phyloP scores from a whole-genome alignment of 805 yeast genomes.

The Yarrowia osloensis region DNA sequence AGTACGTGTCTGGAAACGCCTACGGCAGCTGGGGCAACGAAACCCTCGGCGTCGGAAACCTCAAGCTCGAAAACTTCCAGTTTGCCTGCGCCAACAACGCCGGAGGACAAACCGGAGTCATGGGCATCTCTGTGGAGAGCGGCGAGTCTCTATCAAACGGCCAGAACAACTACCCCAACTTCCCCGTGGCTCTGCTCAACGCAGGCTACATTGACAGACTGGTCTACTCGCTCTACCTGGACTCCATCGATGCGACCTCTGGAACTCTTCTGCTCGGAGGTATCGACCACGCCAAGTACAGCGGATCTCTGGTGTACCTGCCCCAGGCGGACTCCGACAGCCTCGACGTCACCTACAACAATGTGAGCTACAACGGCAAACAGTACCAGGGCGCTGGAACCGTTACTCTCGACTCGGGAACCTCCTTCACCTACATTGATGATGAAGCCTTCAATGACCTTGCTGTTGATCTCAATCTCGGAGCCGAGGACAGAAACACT shows the following conservation, averaged over 20 bases:
- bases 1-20: constrained; percentile 47
- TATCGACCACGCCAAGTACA: constrained; percentile 46
- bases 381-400: background rate
- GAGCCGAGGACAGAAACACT: background rate
- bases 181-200: constrained; percentile 39
- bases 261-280: constrained; percentile 49
- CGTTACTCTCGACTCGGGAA: constrained; percentile 54
- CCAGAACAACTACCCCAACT: constrained; percentile 34
- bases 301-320: constrained; percentile 43
- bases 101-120: constrained; percentile 54
- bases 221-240: constrained; percentile 50
- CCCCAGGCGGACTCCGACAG: background rate
- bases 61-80: constrained; percentile 52
- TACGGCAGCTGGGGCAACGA: constrained; percentile 62
- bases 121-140: constrained; percentile 36
- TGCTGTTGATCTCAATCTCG: background rate
- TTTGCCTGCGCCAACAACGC: constrained; percentile 68
- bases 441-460: background rate
- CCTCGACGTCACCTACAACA: constrained; percentile 24
- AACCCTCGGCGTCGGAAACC: constrained; percentile 52
- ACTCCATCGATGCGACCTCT: constrained; percentile 37
- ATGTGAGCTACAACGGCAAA: background rate
- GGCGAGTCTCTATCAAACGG: constrained; percentile 35
- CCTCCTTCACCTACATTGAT: constrained; percentile 56
- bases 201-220: constrained; percentile 46